Base-by-base conservation (phyloP, 306 rosid genomes). In the Delonix regia region DNA sequence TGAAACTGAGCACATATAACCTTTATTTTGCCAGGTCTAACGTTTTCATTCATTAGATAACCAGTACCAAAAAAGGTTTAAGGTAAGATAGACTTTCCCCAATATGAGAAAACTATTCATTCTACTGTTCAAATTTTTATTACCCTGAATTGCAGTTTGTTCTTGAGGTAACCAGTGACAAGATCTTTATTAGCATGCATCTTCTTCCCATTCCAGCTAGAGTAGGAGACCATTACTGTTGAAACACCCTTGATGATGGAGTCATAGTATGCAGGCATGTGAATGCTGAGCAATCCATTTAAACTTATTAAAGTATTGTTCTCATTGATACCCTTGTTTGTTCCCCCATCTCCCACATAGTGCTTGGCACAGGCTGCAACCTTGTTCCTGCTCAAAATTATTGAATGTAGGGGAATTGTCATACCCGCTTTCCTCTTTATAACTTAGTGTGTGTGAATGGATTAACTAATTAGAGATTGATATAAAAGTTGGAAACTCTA, bases 341-440 rank as follows among this genome's bases (percentile, higher is more conserved):
- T 95, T 80, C 99, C 99, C 48, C 99, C 99, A 77, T 95, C 99
- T 79, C 99, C 99, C 53, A 95, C 66, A 47, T 71, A 95, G 78
- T 95, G 99, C 94, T 95, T 95, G 56, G 97, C 98, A 81, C 99
- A 95, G 62, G 99, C 99, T 27, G 96, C 97, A 82, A 95, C 91
- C 84, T 95, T 95, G 83, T 82, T 85, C 82, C 99, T 95, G 63
- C 19, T 74, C 68, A 21, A 69, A 64, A 60, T 16, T 82, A 78
- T 45, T n/a, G 39, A 80, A 34, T 34, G 28, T 49, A 73, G 42
- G 21, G 24, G 13, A 62, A 42, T 57, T 70, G 12, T 84, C n/a
- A 70, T 27, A 53, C 59, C 49, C 78, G 34, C n/a, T 53, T 76
- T 81, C 67, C 41, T 63, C 24, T 51, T 12, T 71, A 19, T 68